Evolutionary conservation across 352 stramenopile species (phyloP).

Genomic region (Pythium myriotylum): DNA sequence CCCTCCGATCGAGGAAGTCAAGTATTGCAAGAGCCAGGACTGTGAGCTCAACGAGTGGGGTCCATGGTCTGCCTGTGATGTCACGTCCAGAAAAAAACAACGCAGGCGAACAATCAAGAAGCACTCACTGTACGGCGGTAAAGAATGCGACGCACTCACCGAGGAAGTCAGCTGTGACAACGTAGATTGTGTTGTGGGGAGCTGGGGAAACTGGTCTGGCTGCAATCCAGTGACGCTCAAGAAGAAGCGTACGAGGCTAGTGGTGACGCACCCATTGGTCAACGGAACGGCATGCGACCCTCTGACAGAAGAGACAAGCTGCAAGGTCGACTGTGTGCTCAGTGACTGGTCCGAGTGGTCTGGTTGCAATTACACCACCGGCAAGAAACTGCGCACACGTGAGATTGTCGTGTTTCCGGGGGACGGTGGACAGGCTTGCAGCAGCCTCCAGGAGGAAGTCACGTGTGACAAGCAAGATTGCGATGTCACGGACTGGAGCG

Average conservation of each 20-base stretch:
- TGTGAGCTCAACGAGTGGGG: conserved; percentile 47
- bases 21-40: conserved; percentile 39
- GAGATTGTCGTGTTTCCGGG: conserved; percentile 36
- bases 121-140: conserved; percentile 39
- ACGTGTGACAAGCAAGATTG: conserved; percentile 53
- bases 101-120: conserved; percentile 40
- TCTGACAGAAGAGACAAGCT: conserved; percentile 30
- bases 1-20: conserved; percentile 24
- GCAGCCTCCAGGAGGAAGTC: conserved; percentile 21
- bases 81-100: conserved; percentile 33
- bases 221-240: conserved; percentile 40
- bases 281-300: conserved; percentile 33
- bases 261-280: conserved; percentile 37
- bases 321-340: conserved; percentile 52
- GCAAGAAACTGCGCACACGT: conserved; percentile 45
- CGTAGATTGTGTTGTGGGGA: conserved; percentile 41
- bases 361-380: conserved; percentile 46
- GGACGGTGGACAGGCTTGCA: conserved; percentile 33
- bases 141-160: conserved; percentile 37
- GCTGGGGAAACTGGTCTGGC: conserved; percentile 52
- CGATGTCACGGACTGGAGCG: conserved; percentile 42
- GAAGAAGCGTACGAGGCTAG: conserved; percentile 43
- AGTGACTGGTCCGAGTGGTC: conserved; percentile 51
- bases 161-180: conserved; percentile 46
- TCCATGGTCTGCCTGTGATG: conserved; percentile 29